Percentiles rank a stretch among this genome's conserved stretches.
phyloP scores from a whole-genome alignment of 139 green algal species.

The Volvox africanus region DNA sequence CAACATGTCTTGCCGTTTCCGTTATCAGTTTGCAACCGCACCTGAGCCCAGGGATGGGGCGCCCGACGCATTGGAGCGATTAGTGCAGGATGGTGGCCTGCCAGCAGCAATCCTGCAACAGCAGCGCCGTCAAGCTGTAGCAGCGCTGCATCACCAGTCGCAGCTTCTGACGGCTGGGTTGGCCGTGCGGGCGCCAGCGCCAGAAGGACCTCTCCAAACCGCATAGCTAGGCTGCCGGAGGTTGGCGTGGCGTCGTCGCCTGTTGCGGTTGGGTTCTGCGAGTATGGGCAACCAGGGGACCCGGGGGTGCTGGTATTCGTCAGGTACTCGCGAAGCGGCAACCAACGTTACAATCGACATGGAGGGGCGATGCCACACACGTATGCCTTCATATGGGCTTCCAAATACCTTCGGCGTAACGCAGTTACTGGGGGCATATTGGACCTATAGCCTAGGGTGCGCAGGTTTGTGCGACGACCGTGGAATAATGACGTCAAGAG shows the following conservation, averaged over 20 bases:
- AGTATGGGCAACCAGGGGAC: not conserved
- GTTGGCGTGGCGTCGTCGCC: conserved; percentile 44
- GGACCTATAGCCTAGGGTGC: no score
- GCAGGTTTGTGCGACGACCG: no score
- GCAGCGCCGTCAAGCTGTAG: conserved; percentile 37
- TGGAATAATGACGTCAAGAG: no score
- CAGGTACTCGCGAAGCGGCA: not conserved
- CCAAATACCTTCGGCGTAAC: no score
- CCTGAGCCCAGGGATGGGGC: not conserved
- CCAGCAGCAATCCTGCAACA: conserved; percentile 70
- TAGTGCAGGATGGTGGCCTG: conserved; percentile 75
- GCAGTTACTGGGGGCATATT: no score
- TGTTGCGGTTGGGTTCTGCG: conserved; percentile 37
- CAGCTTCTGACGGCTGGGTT: not conserved
- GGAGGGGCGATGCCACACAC: no score
- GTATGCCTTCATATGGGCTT: no score
- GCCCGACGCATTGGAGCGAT: conserved; percentile 28
- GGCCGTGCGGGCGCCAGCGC: not conserved
- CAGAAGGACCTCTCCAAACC: conserved; percentile 35
- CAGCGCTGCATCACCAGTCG: not conserved
- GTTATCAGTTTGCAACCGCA: not conserved
- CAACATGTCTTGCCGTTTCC: no score
- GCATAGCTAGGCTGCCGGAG: conserved; percentile 34
- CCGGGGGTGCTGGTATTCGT: not conserved
- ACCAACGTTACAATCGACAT: not conserved